Base-by-base conservation (phyloP, 2,329 filamentous ascomycete species). In the Cordyceps cateniannulata region DNA sequence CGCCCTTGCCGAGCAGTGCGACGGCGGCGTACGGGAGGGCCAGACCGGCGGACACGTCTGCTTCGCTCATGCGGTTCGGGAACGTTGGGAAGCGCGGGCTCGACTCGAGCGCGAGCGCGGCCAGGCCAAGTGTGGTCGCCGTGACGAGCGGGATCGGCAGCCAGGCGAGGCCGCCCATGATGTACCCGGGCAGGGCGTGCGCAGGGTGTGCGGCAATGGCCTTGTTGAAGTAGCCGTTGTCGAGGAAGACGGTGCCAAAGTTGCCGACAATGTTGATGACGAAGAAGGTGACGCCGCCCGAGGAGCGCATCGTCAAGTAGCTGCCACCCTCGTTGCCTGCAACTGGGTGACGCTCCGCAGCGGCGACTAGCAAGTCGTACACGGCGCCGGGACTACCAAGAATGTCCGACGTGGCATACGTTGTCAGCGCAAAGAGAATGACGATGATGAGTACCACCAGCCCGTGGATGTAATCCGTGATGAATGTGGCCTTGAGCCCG, bases 191-290 rank as follows among this genome's bases (percentile, higher is more conserved):
- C 2, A 97, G 83, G 0, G 92, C 93, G 63, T 93, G 86, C 0
- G 93, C 88, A 1, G 91, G 91, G 24, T 86, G 88, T 0, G 93
- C 91, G 7, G 93, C 91, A 68, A 96, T 96, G 18, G 91, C 92
- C 74, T 96, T 96, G 80, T 96, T 95, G 76, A 92, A 96, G 77
- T 96, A 96, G 18, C 89, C 87, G 65, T 93, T 93, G 69, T 96
- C 91, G 49, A 91, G 80, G 77, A 96, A 96, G 4, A 96, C 90
- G 1, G 89, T 92, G 62, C 82, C 88, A 63, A 93, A 95, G 74
- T 93, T 93, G 45, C 90, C 90, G 20, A 55, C 59, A 47, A 77
- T 87, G 74, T 96, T 96, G 75, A 96, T 96, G 42, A 96, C 86
- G 73, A 96, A 96, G 79, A 96, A 96, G 63, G 95, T 90, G 45